These are phyloP conservation scores for Globisporangium yorkense DNA, from an alignment of 352 stramenopile species.

Conservation along the genomic window DNA sequence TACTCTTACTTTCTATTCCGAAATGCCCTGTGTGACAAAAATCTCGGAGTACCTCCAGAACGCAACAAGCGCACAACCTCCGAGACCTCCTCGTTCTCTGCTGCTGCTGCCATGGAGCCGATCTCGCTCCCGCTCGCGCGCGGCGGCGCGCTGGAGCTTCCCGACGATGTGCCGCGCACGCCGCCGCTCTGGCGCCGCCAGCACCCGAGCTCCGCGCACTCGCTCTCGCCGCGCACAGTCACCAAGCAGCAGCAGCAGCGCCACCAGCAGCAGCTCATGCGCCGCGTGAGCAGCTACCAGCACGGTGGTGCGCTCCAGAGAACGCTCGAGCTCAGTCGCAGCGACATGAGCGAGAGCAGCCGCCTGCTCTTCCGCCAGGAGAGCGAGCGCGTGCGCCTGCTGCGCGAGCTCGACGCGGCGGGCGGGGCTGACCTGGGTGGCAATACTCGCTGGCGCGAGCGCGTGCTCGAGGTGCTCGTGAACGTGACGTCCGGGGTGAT, in stretches of 20 bases:
- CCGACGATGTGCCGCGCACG: constrained; percentile 1
- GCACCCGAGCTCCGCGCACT: constrained; percentile 39
- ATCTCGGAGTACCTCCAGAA: background rate
- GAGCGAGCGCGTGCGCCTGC: constrained; percentile 10
- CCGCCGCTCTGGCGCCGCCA: constrained; percentile 11
- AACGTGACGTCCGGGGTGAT: constrained; percentile 75
- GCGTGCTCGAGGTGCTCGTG: constrained; percentile 26
- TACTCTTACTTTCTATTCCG: too few relatives aligned
- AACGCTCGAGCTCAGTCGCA: background rate
- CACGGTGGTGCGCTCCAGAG: constrained; percentile 13
- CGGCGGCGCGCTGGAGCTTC: constrained; percentile 40
- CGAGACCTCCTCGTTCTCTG: too few relatives aligned
- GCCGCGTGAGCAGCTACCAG: constrained; percentile 56
- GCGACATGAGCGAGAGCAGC: constrained; percentile 8
- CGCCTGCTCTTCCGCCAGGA: constrained; percentile 15
- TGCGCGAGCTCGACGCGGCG: constrained; percentile 4
- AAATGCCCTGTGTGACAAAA: too few relatives aligned
- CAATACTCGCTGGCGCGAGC: background rate
- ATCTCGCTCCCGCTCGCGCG: constrained; percentile 43
- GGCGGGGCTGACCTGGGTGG: background rate
- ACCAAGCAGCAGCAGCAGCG: constrained; percentile 11
- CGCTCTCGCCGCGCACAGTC: constrained; percentile 24
- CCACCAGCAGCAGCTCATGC: constrained; percentile 29
- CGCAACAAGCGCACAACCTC: background rate
- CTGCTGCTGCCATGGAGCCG: constrained; percentile 27